Evolutionary conservation across 768 basidiomycete species (phyloP).

Genomic region (Mycena olivaceomarginata): DNA sequence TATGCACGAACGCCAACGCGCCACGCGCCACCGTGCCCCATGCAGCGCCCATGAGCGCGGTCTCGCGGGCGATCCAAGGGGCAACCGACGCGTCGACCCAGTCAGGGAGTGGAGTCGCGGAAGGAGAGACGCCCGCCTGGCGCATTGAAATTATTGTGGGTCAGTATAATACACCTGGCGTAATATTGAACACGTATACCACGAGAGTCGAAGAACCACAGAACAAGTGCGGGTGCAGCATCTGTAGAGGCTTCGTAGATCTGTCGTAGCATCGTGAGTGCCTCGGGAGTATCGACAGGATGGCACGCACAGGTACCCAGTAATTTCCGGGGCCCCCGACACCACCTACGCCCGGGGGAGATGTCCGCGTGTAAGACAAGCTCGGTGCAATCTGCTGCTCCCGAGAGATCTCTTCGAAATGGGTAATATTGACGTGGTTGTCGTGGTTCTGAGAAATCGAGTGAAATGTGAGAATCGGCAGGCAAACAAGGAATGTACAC

Average conservation of each 20-base stretch:
- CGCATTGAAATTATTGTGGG: not conserved
- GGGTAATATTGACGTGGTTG: slow-evolving; percentile 83
- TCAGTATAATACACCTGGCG: not conserved
- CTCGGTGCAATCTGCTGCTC: slow-evolving; percentile 74
- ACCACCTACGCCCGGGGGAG: slow-evolving; percentile 58
- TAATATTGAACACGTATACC: not conserved
- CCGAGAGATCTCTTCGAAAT: slow-evolving; percentile 78
- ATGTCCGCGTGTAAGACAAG: slow-evolving; percentile 75
- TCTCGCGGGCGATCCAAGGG: slow-evolving; percentile 75
- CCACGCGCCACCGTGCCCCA: not conserved
- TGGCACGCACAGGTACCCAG: slow-evolving; percentile 18
- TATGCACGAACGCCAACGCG: slow-evolving; percentile 22
- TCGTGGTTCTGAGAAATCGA: slow-evolving; percentile 77
- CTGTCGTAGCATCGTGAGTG: not conserved
- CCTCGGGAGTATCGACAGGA: not conserved
- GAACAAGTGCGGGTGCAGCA: not conserved
- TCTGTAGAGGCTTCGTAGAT: not conserved
- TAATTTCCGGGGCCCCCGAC: slow-evolving; percentile 12
- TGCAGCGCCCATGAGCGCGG: not conserved
- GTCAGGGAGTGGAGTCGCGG: not conserved
- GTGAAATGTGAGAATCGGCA: not conserved
- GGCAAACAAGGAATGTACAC: slow-evolving; percentile 57
- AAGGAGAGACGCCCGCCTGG: not conserved
- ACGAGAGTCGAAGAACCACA: slow-evolving; percentile 25
- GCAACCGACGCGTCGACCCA: slow-evolving; percentile 71